Conservation (phyloP, 2,329 filamentous ascomycete genomes). For the Neofusicoccum cordaticola region DNA sequence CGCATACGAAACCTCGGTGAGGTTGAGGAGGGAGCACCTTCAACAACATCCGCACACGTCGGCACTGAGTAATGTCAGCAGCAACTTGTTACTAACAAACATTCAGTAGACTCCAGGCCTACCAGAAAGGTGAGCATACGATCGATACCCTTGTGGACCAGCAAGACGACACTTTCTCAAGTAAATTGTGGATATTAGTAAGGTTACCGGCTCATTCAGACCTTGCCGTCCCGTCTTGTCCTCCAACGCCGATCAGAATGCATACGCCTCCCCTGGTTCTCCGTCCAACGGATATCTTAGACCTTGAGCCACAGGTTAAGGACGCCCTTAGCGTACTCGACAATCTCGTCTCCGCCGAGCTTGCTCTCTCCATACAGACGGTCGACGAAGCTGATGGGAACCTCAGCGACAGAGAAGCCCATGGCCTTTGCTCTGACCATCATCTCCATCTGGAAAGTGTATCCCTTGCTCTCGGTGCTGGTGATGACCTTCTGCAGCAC, state of each 20-base stretch:
- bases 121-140: too few relatives aligned
- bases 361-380: constrained; percentile 93
- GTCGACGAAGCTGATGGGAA: constrained; percentile 95
- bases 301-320: constrained; percentile 51
- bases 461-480: constrained; percentile 92
- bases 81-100: too few relatives aligned
- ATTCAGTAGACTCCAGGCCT: too few relatives aligned
- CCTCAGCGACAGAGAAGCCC: constrained; percentile 91
- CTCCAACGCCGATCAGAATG: constrained; percentile 15
- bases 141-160: not conserved
- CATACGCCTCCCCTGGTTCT: not conserved
- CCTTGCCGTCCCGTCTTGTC: not conserved
- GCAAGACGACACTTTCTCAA: not conserved
- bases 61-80: too few relatives aligned
- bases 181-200: constrained; percentile 10
- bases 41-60: too few relatives aligned
- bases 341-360: constrained; percentile 90
- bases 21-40: too few relatives aligned
- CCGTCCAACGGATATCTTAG: constrained; percentile 23
- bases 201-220: constrained; percentile 8
- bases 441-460: constrained; percentile 99
- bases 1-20: too few relatives aligned
- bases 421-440: constrained; percentile 96
- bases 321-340: constrained; percentile 80
- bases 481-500: constrained; percentile 87